Evolutionary conservation across 106 monocot genomes (phyloP), one percentile per base, ranked within the genome.

Genomic region (Dioscorea alata): DNA sequence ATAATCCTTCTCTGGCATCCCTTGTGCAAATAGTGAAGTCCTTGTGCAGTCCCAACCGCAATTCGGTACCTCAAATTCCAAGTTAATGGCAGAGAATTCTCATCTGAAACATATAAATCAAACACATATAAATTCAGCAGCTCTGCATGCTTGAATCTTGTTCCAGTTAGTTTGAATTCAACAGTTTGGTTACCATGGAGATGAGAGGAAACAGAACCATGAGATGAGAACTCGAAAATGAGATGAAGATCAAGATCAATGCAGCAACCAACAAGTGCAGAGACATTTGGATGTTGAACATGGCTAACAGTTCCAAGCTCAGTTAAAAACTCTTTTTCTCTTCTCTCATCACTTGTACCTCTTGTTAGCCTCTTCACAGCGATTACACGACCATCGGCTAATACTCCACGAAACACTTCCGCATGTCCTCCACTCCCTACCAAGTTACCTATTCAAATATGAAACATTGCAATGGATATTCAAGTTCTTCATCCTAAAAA

Each of bases 251-350:
- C 90, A 10, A 34, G 60, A 60, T 90, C 90, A 61, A 90, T 70
- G 76, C 90, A 86, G 71, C 77, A 90, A 34, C 90, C 90, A 2
- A 86, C 42, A 33, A 90, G 75, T 4, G 78, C 20, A 31, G 74
- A 86, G 18, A 90, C 86, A 68, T 90, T 86, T 16, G 85, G 83
- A 56, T 90, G 90, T 24, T 66, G 66, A 20, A 81, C 90, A 59
- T 90, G 90, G 22, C 90, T 74, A n/a, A 90, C 75, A 4, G 83
- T 86, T 5, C 90, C 90, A 10, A 90, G 78, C 78, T 90, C 90
- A 15, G 75, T 80, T 69, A 90, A 67, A 71, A 90, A 90, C 72
- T 90, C 90, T 49, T 83, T 86, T 71, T 90, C 90, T 64, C 71
- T 83, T 32, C 81, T 77, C 71, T 90, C 90, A 57, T 81, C 84